Percentiles rank a stretch among this genome's conserved stretches.
These are phyloP conservation scores for Phoenix dactylifera DNA, from an alignment of 176 grass and related monocot genomes.

Conservation along the genomic window DNA sequence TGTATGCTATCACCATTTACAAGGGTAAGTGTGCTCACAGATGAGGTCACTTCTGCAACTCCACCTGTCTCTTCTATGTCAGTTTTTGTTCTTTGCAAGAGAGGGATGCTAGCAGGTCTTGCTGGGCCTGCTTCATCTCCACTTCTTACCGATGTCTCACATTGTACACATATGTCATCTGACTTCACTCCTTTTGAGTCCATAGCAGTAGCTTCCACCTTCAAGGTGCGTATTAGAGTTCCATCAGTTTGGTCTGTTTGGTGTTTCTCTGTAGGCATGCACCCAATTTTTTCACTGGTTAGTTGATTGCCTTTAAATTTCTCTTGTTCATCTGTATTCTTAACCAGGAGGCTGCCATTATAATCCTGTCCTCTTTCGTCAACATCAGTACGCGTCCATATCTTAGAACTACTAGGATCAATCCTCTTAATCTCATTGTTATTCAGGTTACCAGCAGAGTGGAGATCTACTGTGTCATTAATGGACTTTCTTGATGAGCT, in stretches of 20 bases:
- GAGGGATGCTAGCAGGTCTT: conserved; percentile 15
- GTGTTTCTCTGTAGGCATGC: too few relatives aligned
- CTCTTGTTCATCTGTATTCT: not conserved
- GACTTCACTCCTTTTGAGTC: conserved; percentile 2
- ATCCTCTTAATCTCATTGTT: not conserved
- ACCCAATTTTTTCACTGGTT: not conserved
- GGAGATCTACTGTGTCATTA: conserved; percentile 32
- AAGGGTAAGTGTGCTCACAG: conserved; percentile 34
- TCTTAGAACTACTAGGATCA: too few relatives aligned
- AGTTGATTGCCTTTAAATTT: not conserved
- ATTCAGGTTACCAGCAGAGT: conserved; percentile 15
- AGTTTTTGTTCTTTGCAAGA: conserved; percentile 22
- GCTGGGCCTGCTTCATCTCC: conserved; percentile 28
- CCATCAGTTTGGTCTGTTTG: too few relatives aligned
- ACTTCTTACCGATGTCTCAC: conserved; percentile 36
- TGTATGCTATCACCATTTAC: conserved; percentile 22
- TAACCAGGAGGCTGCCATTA: too few relatives aligned
- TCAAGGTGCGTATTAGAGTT: not conserved
- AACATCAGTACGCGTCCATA: too few relatives aligned
- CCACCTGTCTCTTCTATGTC: conserved; percentile 13
- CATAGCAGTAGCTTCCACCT: not conserved
- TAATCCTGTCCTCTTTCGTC: too few relatives aligned
- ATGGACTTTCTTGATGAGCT: conserved; percentile 37
- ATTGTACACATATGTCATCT: conserved; percentile 29
- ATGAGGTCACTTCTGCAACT: conserved; percentile 41